A percentile compares a stretch with the other conserved stretches of the same genome.
Evolutionary conservation across 2,329 filamentous ascomycete genomes (phyloP).

Genomic region (Hymenoscyphus repandus): DNA sequence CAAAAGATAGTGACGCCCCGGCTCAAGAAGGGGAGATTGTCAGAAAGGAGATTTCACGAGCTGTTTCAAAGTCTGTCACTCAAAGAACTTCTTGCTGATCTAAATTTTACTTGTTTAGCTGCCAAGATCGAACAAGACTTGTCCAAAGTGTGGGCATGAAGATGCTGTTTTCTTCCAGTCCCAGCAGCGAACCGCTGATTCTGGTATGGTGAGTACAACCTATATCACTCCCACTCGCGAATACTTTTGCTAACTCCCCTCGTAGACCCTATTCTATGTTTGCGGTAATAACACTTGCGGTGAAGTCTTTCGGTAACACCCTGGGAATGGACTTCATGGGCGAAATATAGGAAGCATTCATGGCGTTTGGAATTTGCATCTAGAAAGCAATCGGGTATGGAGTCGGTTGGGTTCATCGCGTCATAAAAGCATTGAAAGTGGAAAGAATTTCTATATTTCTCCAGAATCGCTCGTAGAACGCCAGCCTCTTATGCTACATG

Average conservation of each 20-base stretch:
- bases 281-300: no score
- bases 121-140: conserved; percentile 80
- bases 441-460: conserved; percentile 15
- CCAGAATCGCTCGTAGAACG: conserved; percentile 17
- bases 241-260: neutral
- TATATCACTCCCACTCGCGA: neutral
- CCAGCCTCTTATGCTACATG: conserved; percentile 29
- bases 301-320: no score
- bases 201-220: conserved; percentile 77
- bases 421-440: neutral
- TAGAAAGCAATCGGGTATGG: conserved; percentile 3
- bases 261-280: no score
- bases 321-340: conserved; percentile 11
- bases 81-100: conserved; percentile 33
- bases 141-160: conserved; percentile 76
- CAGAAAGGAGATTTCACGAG: conserved; percentile 11
- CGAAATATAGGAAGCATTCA: neutral
- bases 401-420: neutral
- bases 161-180: conserved; percentile 99
- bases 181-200: conserved; percentile 93
- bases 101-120: conserved; percentile 57
- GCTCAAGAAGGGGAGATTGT: conserved; percentile 4
- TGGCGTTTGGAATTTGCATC: conserved; percentile 7
- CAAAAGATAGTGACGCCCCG: neutral
- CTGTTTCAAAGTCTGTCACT: conserved; percentile 8